Conservation (phyloP, 441 rosid species). For the Jatropha multifida region DNA sequence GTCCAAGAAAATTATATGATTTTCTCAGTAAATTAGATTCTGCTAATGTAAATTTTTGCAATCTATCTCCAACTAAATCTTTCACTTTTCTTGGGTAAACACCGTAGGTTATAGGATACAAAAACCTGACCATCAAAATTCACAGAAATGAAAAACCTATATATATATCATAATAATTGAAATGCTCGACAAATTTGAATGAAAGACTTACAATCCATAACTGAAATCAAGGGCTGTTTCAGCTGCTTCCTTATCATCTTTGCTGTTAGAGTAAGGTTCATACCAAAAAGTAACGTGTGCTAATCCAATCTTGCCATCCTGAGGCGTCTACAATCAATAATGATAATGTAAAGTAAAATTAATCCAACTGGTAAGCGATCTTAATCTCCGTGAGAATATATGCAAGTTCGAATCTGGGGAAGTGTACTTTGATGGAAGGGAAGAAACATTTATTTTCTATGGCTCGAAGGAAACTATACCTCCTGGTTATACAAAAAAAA, state of each 20-base stretch:
- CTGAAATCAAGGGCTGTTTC: slow-evolving; percentile 18
- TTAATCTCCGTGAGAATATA: too few species aligned
- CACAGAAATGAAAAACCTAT: neutral
- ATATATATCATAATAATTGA: too few species aligned
- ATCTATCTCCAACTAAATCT: neutral
- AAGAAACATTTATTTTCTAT: too few species aligned
- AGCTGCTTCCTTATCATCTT: neutral
- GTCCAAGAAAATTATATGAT: slow-evolving; percentile 3
- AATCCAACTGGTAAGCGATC: too few species aligned
- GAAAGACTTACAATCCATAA: slow-evolving; percentile 18
- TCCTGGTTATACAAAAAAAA: too few species aligned
- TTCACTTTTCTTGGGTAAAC: neutral
- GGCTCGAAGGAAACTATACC: too few species aligned
- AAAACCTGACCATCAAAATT: too few species aligned
- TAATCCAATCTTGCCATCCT: slow-evolving; percentile 13
- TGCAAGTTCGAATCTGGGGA: too few species aligned
- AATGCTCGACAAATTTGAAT: too few species aligned
- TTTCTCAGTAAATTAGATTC: neutral
- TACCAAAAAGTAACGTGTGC: slow-evolving; percentile 7
- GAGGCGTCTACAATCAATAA: neutral
- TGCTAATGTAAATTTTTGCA: neutral
- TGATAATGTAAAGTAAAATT: too few species aligned
- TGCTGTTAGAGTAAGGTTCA: neutral
- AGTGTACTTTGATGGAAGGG: too few species aligned
- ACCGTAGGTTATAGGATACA: neutral